Evolutionary conservation across 2,329 filamentous ascomycete species (phyloP).

Genomic region (Cytospora mali): DNA sequence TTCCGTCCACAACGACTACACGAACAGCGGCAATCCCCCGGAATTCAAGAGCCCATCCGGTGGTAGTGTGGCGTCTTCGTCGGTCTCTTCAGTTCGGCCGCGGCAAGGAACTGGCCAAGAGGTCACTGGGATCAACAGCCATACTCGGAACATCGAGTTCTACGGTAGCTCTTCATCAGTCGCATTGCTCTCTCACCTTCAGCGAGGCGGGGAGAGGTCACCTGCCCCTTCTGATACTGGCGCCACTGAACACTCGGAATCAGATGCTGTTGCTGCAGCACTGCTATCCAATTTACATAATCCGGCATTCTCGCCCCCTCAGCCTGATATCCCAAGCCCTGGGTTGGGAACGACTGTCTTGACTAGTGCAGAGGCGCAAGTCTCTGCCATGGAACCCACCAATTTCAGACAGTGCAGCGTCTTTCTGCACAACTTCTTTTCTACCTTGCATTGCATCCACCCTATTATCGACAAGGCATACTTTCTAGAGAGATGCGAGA

Average conservation of each 20-base stretch:
- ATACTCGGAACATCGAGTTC: constrained; percentile 50
- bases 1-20: constrained; percentile 12
- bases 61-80: constrained; percentile 29
- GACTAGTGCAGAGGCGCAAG: constrained; percentile 10
- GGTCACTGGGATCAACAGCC: constrained; percentile 47
- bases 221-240: constrained; percentile 20
- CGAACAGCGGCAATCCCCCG: constrained; percentile 22
- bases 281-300: constrained; percentile 50
- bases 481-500: constrained; percentile 46
- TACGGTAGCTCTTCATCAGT: constrained; percentile 51
- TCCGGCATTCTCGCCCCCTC: constrained; percentile 43
- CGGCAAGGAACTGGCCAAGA: constrained; percentile 40
- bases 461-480: constrained; percentile 42
- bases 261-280: constrained; percentile 37
- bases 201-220: constrained; percentile 35
- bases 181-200: constrained; percentile 46
- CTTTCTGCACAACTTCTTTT: constrained; percentile 51
- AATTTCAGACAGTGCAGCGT: constrained; percentile 47
- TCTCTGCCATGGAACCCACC: constrained; percentile 29
- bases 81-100: constrained; percentile 32
- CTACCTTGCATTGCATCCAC: constrained; percentile 46
- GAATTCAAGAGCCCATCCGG: constrained; percentile 29
- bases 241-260: constrained; percentile 23
- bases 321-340: constrained; percentile 19
- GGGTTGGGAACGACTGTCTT: not conserved